Evolutionary conservation across 192 early-diverging fungal species (phyloP).

Genomic region (Coemansia sp.): DNA sequence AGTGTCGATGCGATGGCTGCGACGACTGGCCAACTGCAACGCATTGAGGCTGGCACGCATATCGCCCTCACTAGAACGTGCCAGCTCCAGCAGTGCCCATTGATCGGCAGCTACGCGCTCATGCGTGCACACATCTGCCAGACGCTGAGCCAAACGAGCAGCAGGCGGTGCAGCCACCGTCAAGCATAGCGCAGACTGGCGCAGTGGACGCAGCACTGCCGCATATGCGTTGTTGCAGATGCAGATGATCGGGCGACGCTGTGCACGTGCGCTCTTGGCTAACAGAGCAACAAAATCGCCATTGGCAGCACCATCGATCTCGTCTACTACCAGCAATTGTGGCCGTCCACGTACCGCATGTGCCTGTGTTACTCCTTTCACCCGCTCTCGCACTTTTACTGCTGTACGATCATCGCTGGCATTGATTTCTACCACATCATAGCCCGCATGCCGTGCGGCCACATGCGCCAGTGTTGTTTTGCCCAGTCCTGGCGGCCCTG

Average conservation of each 20-base stretch:
- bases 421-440: conserved; percentile 90
- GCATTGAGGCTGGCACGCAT: conserved; percentile 86
- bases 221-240: conserved; percentile 98
- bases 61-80: conserved; percentile 80
- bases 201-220: conserved; percentile 79
- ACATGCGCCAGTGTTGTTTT: conserved; percentile 98
- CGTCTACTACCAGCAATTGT: conserved; percentile 87
- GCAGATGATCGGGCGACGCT: conserved; percentile 93
- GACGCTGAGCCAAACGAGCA: conserved; percentile 64
- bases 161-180: conserved; percentile 68
- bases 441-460: conserved; percentile 84
- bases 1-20: conserved; percentile 25
- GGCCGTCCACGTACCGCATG: conserved; percentile 70
- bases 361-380: conserved; percentile 74
- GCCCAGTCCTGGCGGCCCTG: conserved; percentile 90
- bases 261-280: conserved; percentile 31
- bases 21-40: conserved; percentile 59
- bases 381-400: conserved; percentile 65
- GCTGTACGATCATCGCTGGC: conserved; percentile 96
- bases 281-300: conserved; percentile 80
- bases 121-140: conserved; percentile 74
- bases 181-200: conserved; percentile 71
- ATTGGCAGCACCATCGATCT: conserved; percentile 82
- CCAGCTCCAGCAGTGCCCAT: conserved; percentile 70
- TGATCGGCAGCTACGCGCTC: conserved; percentile 75